Base-by-base conservation (phyloP, 2,329 filamentous ascomycete species). In the Ceratocystis colombiana region DNA sequence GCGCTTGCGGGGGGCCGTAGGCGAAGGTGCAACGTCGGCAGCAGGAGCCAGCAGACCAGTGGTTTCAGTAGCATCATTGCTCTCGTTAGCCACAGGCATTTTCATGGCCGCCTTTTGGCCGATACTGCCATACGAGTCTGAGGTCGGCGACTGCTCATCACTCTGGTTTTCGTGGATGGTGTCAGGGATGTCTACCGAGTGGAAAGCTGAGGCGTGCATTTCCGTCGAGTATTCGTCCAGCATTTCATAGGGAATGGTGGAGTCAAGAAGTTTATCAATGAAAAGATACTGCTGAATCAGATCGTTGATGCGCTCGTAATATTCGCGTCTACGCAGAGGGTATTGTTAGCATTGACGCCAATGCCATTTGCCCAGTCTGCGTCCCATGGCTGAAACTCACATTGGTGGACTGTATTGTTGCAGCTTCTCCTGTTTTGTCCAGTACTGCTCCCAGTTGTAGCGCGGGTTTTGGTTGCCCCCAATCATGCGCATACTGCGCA, bases 241-340 rank as follows among this genome's bases (percentile, higher is more conserved):
- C 57, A 97, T 79, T 71, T 93, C 87, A 73, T 96, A 92, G 1
- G 92, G 92, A n/a, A 96, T 83, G 37, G 90, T 92, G 7, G 90
- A 96, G 76, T 96, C 91, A 68, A 97, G 82, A 66, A 97, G 79
- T 64, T 88, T 84, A 76, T 96, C 93, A 71, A 96, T 96, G 74
- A 95, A 96, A 69, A 95, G 80, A 74, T 96, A 97, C 74, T 96
- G 88, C 74, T 94, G 89, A 68, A 97, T 85, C 55, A 96, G 80
- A 70, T 87, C 86, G 76, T 97, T 97, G 73, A 87, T 93, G 55
- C 89, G 85, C 78, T 95, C 87, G 73, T 97, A 96, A 77, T 96
- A 96, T 72, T 87, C 73, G 61, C 91, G 88, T 68, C 84, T 87
- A 12, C n/a, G 25, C 33, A 15, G 41, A 30, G 8, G 28, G 22